Base-by-base conservation (phyloP, 225 moss, liverwort and hornwort species). In the Pseudoscleropodium purum region DNA sequence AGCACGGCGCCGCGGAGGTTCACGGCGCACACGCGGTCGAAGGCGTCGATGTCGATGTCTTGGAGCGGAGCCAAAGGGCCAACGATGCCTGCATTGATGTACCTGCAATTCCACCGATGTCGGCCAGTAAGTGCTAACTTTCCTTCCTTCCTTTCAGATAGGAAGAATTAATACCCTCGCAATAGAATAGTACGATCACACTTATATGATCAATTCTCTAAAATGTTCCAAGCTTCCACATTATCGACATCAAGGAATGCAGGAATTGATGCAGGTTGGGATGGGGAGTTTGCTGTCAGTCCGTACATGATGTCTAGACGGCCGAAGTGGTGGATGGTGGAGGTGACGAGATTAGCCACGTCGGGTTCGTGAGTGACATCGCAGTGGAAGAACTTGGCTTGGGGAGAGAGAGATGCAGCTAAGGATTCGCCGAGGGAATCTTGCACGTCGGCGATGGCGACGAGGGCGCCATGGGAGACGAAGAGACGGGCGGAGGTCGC, bases 371-470 rank as follows among this genome's bases (percentile, higher is more conserved):
- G 51, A 5, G 75, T 86, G 60, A 95, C 90, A n/a, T 94, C 92
- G 89, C 92, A 92, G 83, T 91, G 92, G 19, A 94, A 73, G 84
- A 90, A 95, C 1, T 79, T 84, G 21, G 93, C 93, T 5, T 76
- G 47, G 1, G 85, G 83, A 21, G 89, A 82, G 37, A 95, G 72
- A 9, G 87, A 89, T 25, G 61, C 57, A 27, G 89, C 96, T 85
- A 96, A 45, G 11, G 89, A 75, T 57, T 83, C 37, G 23, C 95
- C 92, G 2, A 60, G 49, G 2, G 74, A 65, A 51, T 94, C 93
- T 59, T 93, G 93, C 54, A 94, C 85, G 59, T 94, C 94, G 45
- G 84, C 91, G 30, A 94, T 79, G 34, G 93, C 77, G 33, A 94
- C 95, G 34, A 30, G 83, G 3, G 94, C 93, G 41, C 93, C 94